phyloP scores from a whole-genome alignment of 2,329 filamentous ascomycete genomes.

The Colletotrichum brevisporum region DNA sequence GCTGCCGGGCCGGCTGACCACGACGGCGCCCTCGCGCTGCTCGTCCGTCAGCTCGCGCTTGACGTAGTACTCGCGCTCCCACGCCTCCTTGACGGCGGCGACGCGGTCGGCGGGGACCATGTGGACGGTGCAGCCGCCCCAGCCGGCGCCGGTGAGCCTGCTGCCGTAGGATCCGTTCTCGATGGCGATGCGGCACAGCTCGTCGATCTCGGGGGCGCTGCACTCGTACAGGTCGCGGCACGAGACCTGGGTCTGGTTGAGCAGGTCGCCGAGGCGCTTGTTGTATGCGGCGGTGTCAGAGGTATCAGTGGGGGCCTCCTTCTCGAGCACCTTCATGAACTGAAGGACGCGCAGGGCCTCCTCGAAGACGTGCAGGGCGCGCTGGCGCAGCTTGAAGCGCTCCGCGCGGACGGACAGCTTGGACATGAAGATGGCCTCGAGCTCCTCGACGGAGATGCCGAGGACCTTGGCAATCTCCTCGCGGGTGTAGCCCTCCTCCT shows the following conservation, averaged over 20 bases:
- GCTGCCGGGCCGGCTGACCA: constrained; percentile 89
- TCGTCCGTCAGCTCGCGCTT: constrained; percentile 76
- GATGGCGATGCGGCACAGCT: constrained; percentile 85
- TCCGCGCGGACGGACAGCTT: constrained; percentile 92
- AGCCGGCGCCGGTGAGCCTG: constrained; percentile 91
- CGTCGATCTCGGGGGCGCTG: constrained; percentile 92
- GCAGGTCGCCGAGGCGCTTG: constrained; percentile 79
- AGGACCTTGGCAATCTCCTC: constrained; percentile 85
- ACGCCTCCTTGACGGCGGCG: constrained; percentile 80
- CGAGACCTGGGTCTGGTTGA: constrained; percentile 91
- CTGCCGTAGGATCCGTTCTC: constrained; percentile 86
- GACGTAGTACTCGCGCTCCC: constrained; percentile 86
- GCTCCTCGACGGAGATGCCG: constrained; percentile 75
- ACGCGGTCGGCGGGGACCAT: constrained; percentile 89
- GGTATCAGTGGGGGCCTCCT: constrained; percentile 53
- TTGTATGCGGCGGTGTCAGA: constrained; percentile 74
- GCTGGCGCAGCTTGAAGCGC: constrained; percentile 87
- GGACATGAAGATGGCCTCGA: constrained; percentile 85
- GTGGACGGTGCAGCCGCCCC: constrained; percentile 97
- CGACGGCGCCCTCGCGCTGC: constrained; percentile 83
- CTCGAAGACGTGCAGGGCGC: constrained; percentile 90
- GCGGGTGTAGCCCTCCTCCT: constrained; percentile 88
- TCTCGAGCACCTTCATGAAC: constrained; percentile 84
- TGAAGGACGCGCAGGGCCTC: constrained; percentile 89
- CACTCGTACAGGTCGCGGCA: constrained; percentile 92